Evolutionary conservation across 495 filamentous ascomycete species (phyloP).

Genomic region (Lophiostoma macrostomum): DNA sequence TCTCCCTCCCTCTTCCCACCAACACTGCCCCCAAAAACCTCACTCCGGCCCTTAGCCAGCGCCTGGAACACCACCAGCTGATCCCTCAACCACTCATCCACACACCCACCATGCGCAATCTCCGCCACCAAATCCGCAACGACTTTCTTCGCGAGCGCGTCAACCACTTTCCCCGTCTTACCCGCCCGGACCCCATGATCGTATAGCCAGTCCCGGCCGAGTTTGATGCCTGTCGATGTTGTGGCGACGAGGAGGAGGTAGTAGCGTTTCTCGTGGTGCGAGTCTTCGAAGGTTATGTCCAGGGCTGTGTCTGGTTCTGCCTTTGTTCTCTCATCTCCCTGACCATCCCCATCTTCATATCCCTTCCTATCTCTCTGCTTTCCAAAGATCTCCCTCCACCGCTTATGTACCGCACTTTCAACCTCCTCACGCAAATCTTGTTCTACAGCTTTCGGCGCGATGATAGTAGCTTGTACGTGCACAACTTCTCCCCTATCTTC

Average conservation of each 20-base stretch:
- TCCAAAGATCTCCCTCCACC: constrained; percentile 33
- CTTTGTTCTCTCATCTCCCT: too few species aligned
- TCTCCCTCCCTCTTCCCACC: constrained; percentile 13
- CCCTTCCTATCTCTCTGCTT: too few species aligned
- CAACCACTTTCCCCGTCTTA: constrained; percentile 17
- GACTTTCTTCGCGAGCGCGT: constrained; percentile 47
- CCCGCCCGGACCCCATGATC: constrained; percentile 41
- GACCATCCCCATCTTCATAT: too few species aligned
- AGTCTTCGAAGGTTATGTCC: constrained; percentile 59
- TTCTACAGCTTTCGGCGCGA: constrained; percentile 46
- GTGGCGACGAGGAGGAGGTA: constrained; percentile 74
- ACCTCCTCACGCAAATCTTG: constrained; percentile 28
- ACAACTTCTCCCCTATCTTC: constrained; percentile 49
- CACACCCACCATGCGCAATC: constrained; percentile 51
- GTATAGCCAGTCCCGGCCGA: constrained; percentile 67
- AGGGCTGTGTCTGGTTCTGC: constrained; percentile 29
- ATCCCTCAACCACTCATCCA: constrained; percentile 74
- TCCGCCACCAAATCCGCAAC: constrained; percentile 59
- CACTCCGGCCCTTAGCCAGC: constrained; percentile 56
- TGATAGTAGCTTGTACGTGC: constrained; percentile 60
- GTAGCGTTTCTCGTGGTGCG: constrained; percentile 56
- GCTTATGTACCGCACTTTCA: constrained; percentile 11
- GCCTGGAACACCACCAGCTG: constrained; percentile 81
- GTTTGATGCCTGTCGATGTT: constrained; percentile 57
- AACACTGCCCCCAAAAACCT: constrained; percentile 33